Base-by-base conservation (phyloP, 208 protist species). In the Naegleria fowleri region DNA sequence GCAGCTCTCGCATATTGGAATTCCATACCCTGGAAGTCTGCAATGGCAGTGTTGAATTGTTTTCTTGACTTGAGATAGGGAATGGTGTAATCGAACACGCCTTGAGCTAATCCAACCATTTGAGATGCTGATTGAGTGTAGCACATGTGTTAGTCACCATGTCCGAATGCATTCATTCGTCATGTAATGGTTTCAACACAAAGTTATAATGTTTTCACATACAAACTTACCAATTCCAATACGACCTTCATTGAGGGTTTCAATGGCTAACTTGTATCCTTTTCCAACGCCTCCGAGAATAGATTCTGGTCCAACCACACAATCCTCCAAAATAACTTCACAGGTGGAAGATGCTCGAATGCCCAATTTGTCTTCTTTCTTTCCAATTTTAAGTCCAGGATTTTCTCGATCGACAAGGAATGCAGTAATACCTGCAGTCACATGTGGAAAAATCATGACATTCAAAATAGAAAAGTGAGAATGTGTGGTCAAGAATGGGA, bases 161-260 rank as follows among this genome's bases (percentile, higher is more conserved):
- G n/a, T n/a, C n/a, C n/a, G n/a, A n/a, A n/a, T n/a, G n/a, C n/a
- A n/a, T n/a, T n/a, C n/a, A n/a, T n/a, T n/a, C n/a, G n/a, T n/a
- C n/a, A n/a, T n/a, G n/a, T n/a, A n/a, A n/a, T n/a, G n/a, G n/a
- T n/a, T n/a, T n/a, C n/a, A n/a, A n/a, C n/a, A n/a, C n/a, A n/a
- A n/a, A n/a, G n/a, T n/a, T n/a, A n/a, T n/a, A n/a, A n/a, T n/a
- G n/a, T n/a, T n/a, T 29, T 29, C 22, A 67, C 55, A 67, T 97
- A 98, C 98, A 93, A 98, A 97, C 2, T 96, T 96, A 51, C 93
- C 97, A 88, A 99, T 99, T 91, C 97, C 97, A 88, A 99, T 98
- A 87, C 97, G 94, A 38, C 97, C 97, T 92, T 98, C 97, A 92
- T 99, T 98, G 15, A 99, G 93, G 76, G 93, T 95, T 90, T 95